Percentiles rank a stretch among this genome's conserved stretches.
phyloP scores from a whole-genome alignment of 2,329 filamentous ascomycete genomes.

The Penicillium sp. region DNA sequence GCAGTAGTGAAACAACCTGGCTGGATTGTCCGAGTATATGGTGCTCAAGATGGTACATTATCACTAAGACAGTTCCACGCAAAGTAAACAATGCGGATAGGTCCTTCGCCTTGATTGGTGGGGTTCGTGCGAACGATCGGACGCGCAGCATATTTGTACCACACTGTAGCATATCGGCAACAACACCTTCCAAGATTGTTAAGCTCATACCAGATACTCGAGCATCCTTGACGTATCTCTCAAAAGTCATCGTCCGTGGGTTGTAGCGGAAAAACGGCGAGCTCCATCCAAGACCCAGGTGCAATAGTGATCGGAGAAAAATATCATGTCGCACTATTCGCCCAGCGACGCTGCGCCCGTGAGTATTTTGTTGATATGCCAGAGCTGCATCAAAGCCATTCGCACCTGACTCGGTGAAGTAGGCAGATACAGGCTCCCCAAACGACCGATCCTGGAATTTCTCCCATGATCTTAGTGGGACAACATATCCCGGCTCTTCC shows the following conservation, averaged over 20 bases:
- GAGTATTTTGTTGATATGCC: constrained; percentile 24
- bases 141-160: constrained; percentile 39
- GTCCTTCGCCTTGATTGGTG: constrained; percentile 25
- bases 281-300: constrained; percentile 45
- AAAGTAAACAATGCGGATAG: constrained; percentile 37
- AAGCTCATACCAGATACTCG: constrained; percentile 53
- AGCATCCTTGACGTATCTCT: constrained; percentile 43
- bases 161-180: constrained; percentile 33
- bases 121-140: constrained; percentile 35
- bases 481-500: constrained; percentile 9
- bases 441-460: constrained; percentile 34
- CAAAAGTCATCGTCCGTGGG: constrained; percentile 34
- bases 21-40: constrained; percentile 30
- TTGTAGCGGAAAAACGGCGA: constrained; percentile 46
- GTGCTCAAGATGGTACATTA: constrained; percentile 40
- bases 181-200: constrained; percentile 36
- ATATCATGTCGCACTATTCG: constrained; percentile 37
- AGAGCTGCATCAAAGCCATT: constrained; percentile 42
- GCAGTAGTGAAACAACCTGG: constrained; percentile 34
- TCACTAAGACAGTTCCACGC: constrained; percentile 32
- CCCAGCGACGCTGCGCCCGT: constrained; percentile 22
- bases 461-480: constrained; percentile 43
- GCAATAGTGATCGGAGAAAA: constrained; percentile 42
- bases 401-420: constrained; percentile 45
- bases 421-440: constrained; percentile 36